A percentile compares a stretch with the other conserved stretches of the same genome.
Evolutionary conservation across 2,329 filamentous ascomycete genomes (phyloP).

Genomic region (Aurifilum marmelostoma): DNA sequence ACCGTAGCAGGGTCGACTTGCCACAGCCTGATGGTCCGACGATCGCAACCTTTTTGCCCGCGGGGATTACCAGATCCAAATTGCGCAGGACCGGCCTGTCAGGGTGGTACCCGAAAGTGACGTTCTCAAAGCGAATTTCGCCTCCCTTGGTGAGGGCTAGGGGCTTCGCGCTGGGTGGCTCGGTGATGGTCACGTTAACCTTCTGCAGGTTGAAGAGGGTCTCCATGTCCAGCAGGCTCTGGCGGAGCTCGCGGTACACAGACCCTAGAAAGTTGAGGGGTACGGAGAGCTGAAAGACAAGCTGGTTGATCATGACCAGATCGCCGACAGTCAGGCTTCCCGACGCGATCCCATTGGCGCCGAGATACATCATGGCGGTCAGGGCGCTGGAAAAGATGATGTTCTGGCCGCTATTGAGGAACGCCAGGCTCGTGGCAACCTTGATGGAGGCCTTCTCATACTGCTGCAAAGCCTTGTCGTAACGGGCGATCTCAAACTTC

Average conservation of each 20-base stretch:
- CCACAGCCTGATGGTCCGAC: constrained; percentile 95
- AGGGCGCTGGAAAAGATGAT: constrained; percentile 94
- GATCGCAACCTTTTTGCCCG: constrained; percentile 93
- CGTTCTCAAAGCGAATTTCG: constrained; percentile 88
- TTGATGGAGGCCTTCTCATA: constrained; percentile 98
- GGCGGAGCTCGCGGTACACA: constrained; percentile 92
- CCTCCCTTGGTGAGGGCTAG: constrained; percentile 76
- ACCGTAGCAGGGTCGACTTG: constrained; percentile 88
- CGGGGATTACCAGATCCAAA: constrained; percentile 85
- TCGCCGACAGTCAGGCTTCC: constrained; percentile 89
- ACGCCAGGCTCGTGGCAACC: constrained; percentile 88
- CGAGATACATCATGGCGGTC: constrained; percentile 98
- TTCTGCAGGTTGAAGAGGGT: constrained; percentile 97
- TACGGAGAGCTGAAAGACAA: constrained; percentile 96
- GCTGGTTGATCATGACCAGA: constrained; percentile 97
- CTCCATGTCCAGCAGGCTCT: constrained; percentile 97
- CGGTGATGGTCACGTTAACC: constrained; percentile 85
- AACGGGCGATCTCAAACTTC: constrained; percentile 86
- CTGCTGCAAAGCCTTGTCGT: constrained; percentile 80
- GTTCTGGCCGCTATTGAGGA: constrained; percentile 94
- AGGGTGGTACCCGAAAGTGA: constrained; percentile 87
- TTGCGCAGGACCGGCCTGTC: constrained; percentile 87
- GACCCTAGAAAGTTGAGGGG: constrained; percentile 98
- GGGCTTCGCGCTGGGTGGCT: constrained; percentile 73
- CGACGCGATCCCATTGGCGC: constrained; percentile 81